Conservation (phyloP, 2,329 filamentous ascomycete genomes). For the Ceratocystis eucalypticola region DNA sequence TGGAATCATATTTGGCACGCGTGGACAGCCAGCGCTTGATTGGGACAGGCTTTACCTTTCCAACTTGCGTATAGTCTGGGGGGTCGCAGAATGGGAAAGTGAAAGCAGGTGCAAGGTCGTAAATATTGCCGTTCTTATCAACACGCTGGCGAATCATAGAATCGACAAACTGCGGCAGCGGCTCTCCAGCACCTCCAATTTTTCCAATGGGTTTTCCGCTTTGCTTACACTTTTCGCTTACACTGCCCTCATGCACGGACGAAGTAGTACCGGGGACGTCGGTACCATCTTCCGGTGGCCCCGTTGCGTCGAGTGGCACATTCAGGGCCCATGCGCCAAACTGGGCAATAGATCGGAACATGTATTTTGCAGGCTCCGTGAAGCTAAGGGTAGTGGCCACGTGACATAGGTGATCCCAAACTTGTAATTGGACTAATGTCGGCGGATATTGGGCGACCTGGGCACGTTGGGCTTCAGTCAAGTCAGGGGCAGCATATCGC, state of each 20-base stretch:
- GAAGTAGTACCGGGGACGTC: conserved; percentile 31
- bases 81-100: conserved; percentile 50
- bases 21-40: conserved; percentile 71
- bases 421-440: conserved; percentile 84
- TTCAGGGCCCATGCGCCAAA: conserved; percentile 88
- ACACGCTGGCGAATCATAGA: conserved; percentile 91
- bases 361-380: conserved; percentile 87
- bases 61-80: conserved; percentile 42
- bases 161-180: conserved; percentile 62
- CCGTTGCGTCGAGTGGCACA: conserved; percentile 59
- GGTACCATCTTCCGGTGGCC: background rate
- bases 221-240: conserved; percentile 22
- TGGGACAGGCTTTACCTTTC: conserved; percentile 65
- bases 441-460: conserved; percentile 56
- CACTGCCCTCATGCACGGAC: conserved; percentile 30
- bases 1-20: conserved; percentile 59
- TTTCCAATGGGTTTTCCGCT: conserved; percentile 19
- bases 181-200: conserved; percentile 76
- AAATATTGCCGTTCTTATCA: conserved; percentile 61
- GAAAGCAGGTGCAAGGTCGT: conserved; percentile 48
- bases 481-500: conserved; percentile 53
- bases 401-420: conserved; percentile 93
- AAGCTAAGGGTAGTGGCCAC: conserved; percentile 89
- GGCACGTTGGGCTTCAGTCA: conserved; percentile 49
- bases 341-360: conserved; percentile 85